phyloP scores from a whole-genome alignment of 768 basidiomycete genomes.

The Amanita thiersii region DNA sequence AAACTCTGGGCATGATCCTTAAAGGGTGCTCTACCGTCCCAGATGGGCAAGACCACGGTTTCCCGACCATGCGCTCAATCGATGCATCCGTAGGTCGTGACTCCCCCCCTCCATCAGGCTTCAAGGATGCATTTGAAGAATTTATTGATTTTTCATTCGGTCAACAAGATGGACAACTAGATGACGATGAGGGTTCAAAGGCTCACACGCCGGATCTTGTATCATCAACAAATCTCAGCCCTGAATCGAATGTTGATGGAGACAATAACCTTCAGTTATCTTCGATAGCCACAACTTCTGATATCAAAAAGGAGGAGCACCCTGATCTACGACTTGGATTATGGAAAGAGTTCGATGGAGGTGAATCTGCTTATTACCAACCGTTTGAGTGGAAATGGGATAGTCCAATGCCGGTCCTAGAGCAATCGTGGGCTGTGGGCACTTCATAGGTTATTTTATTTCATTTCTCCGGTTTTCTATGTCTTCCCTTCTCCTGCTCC shows the following conservation, averaged over 20 bases:
- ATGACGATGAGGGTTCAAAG: conserved; percentile 8
- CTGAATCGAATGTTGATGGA: conserved; percentile 7
- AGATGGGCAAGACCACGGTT: conserved; percentile 29
- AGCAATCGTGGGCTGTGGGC: conserved; percentile 9
- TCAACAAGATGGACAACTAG: conserved; percentile 6
- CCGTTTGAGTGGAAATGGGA: conserved; percentile 11
- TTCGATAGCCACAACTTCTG: conserved; percentile 2
- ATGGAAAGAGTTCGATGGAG: conserved; percentile 10
- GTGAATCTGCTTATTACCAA: conserved; percentile 11
- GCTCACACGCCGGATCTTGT: conserved; percentile 8
- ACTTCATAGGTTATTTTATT: conserved; percentile 8
- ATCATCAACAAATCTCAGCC: conserved; percentile 20
- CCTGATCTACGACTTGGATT: conserved; percentile 7
- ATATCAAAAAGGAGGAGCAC: conserved; percentile 8
- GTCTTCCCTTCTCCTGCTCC: not conserved
- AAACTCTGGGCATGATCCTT: conserved; percentile 55
- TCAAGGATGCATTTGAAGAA: conserved; percentile 7
- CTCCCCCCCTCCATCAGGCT: conserved; percentile 5
- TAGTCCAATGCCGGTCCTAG: conserved; percentile 8
- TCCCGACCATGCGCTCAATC: conserved; percentile 5
- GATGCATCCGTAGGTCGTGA: conserved; percentile 1
- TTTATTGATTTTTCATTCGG: conserved; percentile 9
- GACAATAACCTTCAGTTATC: not conserved
- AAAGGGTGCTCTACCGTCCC: conserved; percentile 38
- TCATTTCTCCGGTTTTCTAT: not conserved